Conservation (phyloP, 1,139 yeast species). For the Yamadazyma mexicana region DNA sequence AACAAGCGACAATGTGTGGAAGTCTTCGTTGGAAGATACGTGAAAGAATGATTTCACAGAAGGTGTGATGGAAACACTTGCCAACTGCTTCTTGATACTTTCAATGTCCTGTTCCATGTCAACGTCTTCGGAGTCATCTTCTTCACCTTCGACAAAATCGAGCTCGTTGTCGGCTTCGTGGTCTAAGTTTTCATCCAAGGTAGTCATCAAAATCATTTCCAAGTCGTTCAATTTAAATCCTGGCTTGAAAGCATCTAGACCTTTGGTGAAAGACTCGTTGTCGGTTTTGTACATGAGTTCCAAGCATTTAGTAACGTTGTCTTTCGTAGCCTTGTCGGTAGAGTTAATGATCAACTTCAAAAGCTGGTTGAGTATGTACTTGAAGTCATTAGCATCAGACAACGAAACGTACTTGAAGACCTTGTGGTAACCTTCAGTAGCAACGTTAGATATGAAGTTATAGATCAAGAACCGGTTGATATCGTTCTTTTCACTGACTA, state of each 20-base stretch:
- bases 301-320: constrained; percentile 39
- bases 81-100: constrained; percentile 7
- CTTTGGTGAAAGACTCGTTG: constrained; percentile 38
- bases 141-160: constrained; percentile 12
- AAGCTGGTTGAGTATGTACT: constrained; percentile 22
- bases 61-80: constrained; percentile 2
- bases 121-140: constrained; percentile 5
- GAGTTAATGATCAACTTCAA: constrained; percentile 22
- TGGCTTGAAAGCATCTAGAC: constrained; percentile 32
- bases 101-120: constrained; percentile 8
- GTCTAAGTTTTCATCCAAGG: constrained; percentile 36
- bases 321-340: constrained; percentile 23
- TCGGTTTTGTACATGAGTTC: constrained; percentile 45
- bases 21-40: constrained; percentile 39
- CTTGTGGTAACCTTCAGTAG: constrained; percentile 16
- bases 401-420: constrained; percentile 26
- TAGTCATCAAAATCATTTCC: constrained; percentile 69
- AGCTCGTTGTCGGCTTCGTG: constrained; percentile 23
- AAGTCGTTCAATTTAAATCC: constrained; percentile 49
- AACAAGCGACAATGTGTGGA: constrained; percentile 38
- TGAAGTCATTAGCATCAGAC: constrained; percentile 20
- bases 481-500: constrained; percentile 26
- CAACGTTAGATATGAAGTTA: constrained; percentile 25
- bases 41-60: constrained; percentile 38
- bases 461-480: constrained; percentile 31